These are phyloP conservation scores for Choanephora cucurbitarum DNA, from an alignment of 371 early-diverging fungal species.

Conservation along the genomic window DNA sequence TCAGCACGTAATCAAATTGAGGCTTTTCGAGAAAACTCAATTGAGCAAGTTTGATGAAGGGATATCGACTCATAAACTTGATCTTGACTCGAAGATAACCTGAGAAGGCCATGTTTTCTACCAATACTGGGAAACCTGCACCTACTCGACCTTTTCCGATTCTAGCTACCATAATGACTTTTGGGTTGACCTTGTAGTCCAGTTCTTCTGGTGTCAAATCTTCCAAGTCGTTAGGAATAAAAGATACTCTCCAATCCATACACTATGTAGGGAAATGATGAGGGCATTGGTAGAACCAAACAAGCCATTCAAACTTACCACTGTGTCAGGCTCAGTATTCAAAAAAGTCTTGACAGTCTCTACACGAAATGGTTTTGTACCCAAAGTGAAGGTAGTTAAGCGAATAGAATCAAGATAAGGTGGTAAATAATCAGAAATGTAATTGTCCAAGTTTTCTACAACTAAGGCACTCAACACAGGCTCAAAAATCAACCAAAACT, in stretches of 20 bases:
- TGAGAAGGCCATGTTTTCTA: slow-evolving; percentile 91
- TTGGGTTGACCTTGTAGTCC: slow-evolving; percentile 80
- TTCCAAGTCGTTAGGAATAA: slow-evolving; percentile 78
- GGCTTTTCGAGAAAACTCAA: slow-evolving; percentile 90
- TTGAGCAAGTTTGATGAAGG: slow-evolving; percentile 89
- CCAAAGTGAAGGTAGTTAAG: slow-evolving; percentile 95
- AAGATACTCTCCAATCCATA: slow-evolving; percentile 93
- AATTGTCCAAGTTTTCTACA: slow-evolving; percentile 72
- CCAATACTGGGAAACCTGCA: slow-evolving; percentile 92
- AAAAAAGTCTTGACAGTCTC: slow-evolving; percentile 82
- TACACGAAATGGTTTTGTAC: slow-evolving; percentile 93
- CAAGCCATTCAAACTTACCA: slow-evolving; percentile 50
- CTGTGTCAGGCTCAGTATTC: slow-evolving; percentile 77
- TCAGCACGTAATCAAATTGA: slow-evolving; percentile 89
- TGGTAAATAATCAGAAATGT: slow-evolving; percentile 82
- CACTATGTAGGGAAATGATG: slow-evolving; percentile 49
- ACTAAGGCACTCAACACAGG: slow-evolving; percentile 85
- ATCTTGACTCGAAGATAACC: slow-evolving; percentile 84
- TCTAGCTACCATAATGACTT: slow-evolving; percentile 87
- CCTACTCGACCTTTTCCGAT: slow-evolving; percentile 89
- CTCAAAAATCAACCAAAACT: slow-evolving; percentile 97
- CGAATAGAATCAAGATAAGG: slow-evolving; percentile 90
- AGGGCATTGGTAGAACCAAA: too few species aligned
- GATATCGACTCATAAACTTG: slow-evolving; percentile 85
- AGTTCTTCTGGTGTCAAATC: slow-evolving; percentile 69